A percentile compares a stretch with the other conserved stretches of the same genome.
Conservation (phyloP, 352 stramenopile species). For the Globisporangium recalcitrans region DNA sequence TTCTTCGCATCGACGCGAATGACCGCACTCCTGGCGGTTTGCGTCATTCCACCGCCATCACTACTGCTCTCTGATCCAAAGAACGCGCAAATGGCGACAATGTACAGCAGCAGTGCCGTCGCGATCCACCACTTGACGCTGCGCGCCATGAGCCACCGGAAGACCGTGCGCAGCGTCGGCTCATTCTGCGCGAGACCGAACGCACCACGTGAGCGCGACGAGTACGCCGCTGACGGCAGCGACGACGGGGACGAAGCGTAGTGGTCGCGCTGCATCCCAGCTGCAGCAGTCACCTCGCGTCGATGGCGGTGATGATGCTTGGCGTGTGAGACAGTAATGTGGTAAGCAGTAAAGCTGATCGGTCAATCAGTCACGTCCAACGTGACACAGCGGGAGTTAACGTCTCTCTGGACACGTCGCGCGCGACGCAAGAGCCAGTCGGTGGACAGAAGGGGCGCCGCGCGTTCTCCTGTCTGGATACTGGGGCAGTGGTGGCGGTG, state of each 20-base stretch:
- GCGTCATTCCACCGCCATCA: background rate
- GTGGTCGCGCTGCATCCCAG: background rate
- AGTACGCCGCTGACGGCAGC: background rate
- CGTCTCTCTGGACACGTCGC: background rate
- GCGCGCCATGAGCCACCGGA: slow-evolving; percentile 12
- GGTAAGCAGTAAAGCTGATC: background rate
- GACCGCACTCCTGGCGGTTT: background rate
- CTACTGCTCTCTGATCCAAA: slow-evolving; percentile 1
- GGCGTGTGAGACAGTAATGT: background rate
- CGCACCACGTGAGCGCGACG: background rate
- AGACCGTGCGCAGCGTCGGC: slow-evolving; percentile 8
- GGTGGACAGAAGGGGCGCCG: background rate
- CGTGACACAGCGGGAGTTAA: background rate
- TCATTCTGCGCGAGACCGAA: slow-evolving; percentile 5
- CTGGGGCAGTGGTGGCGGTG: background rate
- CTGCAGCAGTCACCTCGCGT: background rate
- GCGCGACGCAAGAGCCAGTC: background rate
- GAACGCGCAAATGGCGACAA: slow-evolving; percentile 8
- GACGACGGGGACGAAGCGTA: background rate
- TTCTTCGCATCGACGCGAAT: slow-evolving; percentile 2
- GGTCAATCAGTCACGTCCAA: background rate
- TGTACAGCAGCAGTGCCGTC: slow-evolving; percentile 10
- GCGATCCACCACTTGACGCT: slow-evolving; percentile 10
- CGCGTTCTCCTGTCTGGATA: background rate
- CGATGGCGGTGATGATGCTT: background rate